Percentiles rank a stretch among this genome's conserved stretches.
phyloP scores from a whole-genome alignment of 441 rosid species.

The Erodium trifolium region DNA sequence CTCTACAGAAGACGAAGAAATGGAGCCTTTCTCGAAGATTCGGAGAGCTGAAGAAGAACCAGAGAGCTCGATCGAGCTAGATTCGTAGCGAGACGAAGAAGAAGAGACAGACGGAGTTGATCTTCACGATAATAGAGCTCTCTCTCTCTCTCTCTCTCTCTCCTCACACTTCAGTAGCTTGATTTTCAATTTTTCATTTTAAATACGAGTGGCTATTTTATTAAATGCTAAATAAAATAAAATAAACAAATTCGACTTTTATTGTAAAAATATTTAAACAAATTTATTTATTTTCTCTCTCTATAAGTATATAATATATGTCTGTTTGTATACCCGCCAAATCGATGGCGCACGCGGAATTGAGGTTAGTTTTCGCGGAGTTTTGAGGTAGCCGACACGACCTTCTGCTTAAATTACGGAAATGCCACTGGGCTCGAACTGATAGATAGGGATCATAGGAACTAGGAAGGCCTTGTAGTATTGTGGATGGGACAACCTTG shows the following conservation, averaged over 20 bases:
- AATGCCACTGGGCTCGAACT: background rate
- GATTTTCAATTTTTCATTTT: background rate
- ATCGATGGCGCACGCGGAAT: conserved; percentile 8
- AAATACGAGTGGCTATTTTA: background rate
- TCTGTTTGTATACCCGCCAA: conserved; percentile 26
- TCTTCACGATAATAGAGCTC: conserved; percentile 16
- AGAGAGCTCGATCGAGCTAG: conserved; percentile 24
- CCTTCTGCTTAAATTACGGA: background rate
- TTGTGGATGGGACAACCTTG: background rate
- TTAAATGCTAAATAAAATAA: too few relatives aligned
- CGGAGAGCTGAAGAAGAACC: conserved; percentile 22
- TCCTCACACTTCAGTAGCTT: background rate
- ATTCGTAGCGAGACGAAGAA: conserved; percentile 12
- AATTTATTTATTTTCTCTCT: too few relatives aligned
- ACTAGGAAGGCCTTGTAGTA: too few relatives aligned
- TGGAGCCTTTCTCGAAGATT: background rate
- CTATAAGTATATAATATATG: too few relatives aligned
- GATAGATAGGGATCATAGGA: too few relatives aligned
- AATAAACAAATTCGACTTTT: too few relatives aligned
- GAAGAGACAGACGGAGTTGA: conserved; percentile 24
- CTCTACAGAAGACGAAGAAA: conserved; percentile 15
- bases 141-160: conserved; percentile 3
- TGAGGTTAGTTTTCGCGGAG: background rate
- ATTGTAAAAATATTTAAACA: too few relatives aligned
- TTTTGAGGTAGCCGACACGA: conserved; percentile 19